These are phyloP conservation scores for Fraxinus cuspidata DNA, from an alignment of 257 asterid species.

Conservation along the genomic window DNA sequence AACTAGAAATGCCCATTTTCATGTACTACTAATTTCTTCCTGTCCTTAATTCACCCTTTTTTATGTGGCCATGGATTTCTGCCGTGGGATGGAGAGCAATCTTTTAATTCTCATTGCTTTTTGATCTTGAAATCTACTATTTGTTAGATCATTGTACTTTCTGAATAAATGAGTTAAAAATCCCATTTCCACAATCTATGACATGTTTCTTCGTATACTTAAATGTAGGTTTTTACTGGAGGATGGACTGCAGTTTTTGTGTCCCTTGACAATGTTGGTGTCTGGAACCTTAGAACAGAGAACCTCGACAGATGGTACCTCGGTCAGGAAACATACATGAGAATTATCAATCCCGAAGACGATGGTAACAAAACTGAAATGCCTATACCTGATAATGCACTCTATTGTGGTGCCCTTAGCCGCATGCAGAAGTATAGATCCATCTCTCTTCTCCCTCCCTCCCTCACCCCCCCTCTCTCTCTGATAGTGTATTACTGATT, in stretches of 20 bases:
- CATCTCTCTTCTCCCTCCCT: neutral
- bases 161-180: neutral
- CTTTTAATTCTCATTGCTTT: neutral
- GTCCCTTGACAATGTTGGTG: slow-evolving; percentile 86
- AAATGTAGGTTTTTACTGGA: slow-evolving; percentile 70
- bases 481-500: neutral
- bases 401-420: slow-evolving; percentile 83
- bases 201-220: neutral
- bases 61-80: neutral
- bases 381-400: slow-evolving; percentile 77
- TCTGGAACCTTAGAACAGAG: slow-evolving; percentile 89
- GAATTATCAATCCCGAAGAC: slow-evolving; percentile 80
- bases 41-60: neutral
- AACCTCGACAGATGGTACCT: slow-evolving; percentile 97
- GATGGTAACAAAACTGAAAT: slow-evolving; percentile 63
- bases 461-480: neutral
- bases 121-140: neutral
- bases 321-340: slow-evolving; percentile 94
- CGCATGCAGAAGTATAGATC: slow-evolving; percentile 58
- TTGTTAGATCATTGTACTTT: neutral
- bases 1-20: neutral
- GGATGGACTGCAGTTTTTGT: slow-evolving; percentile 90
- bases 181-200: neutral
- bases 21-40: neutral
- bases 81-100: neutral